These are phyloP conservation scores for Dipteronia dyeriana DNA, from an alignment of 345 rosid species.

Conservation along the genomic window DNA sequence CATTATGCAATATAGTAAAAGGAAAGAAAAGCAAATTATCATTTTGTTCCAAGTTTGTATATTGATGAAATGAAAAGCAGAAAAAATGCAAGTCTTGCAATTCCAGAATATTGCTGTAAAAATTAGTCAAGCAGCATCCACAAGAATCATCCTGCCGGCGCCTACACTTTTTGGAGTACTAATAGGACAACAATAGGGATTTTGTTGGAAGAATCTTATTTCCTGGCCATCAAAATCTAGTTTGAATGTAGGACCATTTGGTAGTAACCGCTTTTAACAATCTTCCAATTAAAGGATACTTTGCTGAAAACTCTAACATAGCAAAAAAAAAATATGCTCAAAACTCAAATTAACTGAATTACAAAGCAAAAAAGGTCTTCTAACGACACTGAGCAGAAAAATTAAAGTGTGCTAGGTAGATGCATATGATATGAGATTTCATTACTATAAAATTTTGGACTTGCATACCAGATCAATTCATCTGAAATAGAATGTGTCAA, in stretches of 20 bases:
- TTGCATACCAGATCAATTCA: slow-evolving; percentile 73
- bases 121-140: background rate
- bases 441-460: background rate
- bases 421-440: slow-evolving; percentile 13
- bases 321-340: background rate
- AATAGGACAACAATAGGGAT: background rate
- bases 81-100: background rate
- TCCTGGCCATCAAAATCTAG: background rate
- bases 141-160: background rate
- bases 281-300: background rate
- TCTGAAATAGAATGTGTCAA: slow-evolving; percentile 31
- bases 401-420: background rate
- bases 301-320: background rate
- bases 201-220: background rate
- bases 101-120: background rate
- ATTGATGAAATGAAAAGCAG: slow-evolving; percentile 1
- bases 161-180: background rate
- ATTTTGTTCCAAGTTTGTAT: background rate
- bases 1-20: too few relatives aligned
- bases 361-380: too few relatives aligned
- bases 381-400: background rate
- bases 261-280: background rate
- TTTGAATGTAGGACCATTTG: background rate
- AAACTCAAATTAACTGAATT: background rate
- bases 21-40: background rate